These are phyloP conservation scores for Oehlia diaphana DNA, from an alignment of 192 early-diverging fungal genomes.

Conservation along the genomic window DNA sequence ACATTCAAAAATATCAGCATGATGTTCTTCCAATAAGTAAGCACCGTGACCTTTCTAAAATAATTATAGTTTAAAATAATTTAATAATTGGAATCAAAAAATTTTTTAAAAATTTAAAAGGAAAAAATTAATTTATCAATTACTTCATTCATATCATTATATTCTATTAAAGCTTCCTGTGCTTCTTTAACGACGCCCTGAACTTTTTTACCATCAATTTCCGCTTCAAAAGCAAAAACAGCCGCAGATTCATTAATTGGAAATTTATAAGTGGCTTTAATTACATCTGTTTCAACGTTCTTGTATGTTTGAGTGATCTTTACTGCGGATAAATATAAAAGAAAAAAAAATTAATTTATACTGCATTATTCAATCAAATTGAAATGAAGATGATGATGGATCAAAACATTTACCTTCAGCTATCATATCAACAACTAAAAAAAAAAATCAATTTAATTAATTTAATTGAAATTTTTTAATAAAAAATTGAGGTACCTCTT, in stretches of 20 bases:
- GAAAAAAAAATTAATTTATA: neutral
- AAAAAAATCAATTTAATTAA: too few species aligned
- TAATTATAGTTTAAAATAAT: neutral
- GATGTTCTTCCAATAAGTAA: constrained; percentile 18
- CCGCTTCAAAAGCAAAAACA: constrained; percentile 26
- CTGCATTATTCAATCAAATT: too few species aligned
- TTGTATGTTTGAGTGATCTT: constrained; percentile 20
- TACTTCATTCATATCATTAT: neutral
- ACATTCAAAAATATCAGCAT: constrained; percentile 46
- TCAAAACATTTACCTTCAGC: constrained; percentile 10
- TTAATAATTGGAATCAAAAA: neutral
- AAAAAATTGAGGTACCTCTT: rapidly evolving
- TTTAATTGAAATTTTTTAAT: too few species aligned
- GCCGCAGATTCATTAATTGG: constrained; percentile 18
- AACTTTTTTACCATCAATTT: constrained; percentile 23
- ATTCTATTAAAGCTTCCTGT: constrained; percentile 1
- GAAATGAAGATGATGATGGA: neutral
- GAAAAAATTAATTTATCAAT: neutral
- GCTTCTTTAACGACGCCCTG: constrained; percentile 24
- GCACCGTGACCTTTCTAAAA: constrained; percentile 16
- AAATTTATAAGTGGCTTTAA: constrained; percentile 21
- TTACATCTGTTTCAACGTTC: neutral
- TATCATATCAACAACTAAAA: constrained; percentile 31
- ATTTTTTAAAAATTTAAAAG: neutral
- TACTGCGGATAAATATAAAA: neutral